Evolutionary conservation across 805 yeast species (phyloP), one percentile per base, ranked within the genome.

Genomic region (Yarrowia sp.): DNA sequence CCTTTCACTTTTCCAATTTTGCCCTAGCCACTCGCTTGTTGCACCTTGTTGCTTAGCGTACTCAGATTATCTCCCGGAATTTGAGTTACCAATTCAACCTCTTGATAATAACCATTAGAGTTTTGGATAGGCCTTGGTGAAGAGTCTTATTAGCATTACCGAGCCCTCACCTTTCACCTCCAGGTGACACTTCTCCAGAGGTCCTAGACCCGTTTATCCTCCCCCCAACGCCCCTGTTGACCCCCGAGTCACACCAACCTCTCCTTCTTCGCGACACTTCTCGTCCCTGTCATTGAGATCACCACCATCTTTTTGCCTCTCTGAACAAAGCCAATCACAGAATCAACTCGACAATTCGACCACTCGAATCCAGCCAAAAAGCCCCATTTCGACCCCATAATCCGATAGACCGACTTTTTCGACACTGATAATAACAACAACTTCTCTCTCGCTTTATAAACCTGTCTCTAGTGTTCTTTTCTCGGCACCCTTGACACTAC

Each of bases 81-180:
- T 54, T 38, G 48, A 54, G 62, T 54, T 40, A 54, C 62, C 48
- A 38, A 38, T 38, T 38, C 48, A 54, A 54, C 62, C 62, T 54
- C 48, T 54, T 38, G 51, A 58, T 58, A 54, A 38, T 54, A 54
- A 38, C 40, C 46, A 54, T 54, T 54, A 36, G 46, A 54, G 61
- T 54, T 54, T 54, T 24, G 61, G 46, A 54, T 54, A 36, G 61
- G 46, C 61, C 61, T 54, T 54, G 61, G 44, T 54, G 61, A 54
- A 54, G 61, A 51, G 58, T 51, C 58, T 51, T 51, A 51, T 51
- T 51, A 51, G 41, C 58, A 51, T 51, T 51, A 35, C 33, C 32
- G 28, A 32, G 16, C 35, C 44, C 35, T 19, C 61, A 54, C 44
- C 61, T 26, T 51, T 54, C 61, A 54, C 46, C 61, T 54, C 46